Evolutionary conservation across 768 basidiomycete species (phyloP).

Genomic region (Leccinum arenicola): DNA sequence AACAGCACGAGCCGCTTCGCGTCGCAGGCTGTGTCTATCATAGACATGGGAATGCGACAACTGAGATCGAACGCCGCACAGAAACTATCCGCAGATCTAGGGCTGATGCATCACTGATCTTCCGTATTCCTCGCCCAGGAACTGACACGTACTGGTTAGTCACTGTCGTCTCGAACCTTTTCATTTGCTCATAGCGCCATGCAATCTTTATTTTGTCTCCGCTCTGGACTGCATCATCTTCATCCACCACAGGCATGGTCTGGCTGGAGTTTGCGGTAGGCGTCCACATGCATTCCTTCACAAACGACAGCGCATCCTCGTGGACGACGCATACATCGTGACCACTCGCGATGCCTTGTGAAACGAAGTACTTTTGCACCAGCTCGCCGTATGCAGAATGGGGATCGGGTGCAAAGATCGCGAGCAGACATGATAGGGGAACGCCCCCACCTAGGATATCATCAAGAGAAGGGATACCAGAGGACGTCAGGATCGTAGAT

Average conservation of each 20-base stretch:
- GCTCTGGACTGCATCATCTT: slow-evolving; percentile 33
- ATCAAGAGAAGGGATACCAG: slow-evolving; percentile 90
- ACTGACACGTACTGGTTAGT: slow-evolving; percentile 45
- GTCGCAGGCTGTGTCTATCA: slow-evolving; percentile 43
- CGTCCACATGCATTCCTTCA: slow-evolving; percentile 81
- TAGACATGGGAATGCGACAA: slow-evolving; percentile 49
- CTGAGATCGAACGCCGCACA: slow-evolving; percentile 76
- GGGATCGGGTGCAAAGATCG: slow-evolving; percentile 77
- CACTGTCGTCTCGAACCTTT: slow-evolving; percentile 86
- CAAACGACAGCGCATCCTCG: slow-evolving; percentile 53
- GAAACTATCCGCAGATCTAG: slow-evolving; percentile 56
- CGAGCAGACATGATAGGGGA: slow-evolving; percentile 73
- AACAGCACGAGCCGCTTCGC: slow-evolving; percentile 39
- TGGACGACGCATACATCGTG: slow-evolving; percentile 72
- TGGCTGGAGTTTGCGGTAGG: slow-evolving; percentile 29
- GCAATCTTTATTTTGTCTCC: slow-evolving; percentile 86
- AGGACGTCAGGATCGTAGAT: slow-evolving; percentile 64
- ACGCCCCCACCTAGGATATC: slow-evolving; percentile 93
- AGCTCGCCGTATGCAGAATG: slow-evolving; percentile 86
- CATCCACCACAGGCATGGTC: slow-evolving; percentile 27
- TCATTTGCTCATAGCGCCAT: slow-evolving; percentile 95
- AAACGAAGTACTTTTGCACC: slow-evolving; percentile 82
- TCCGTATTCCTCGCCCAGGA: slow-evolving; percentile 7
- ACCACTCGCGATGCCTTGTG: slow-evolving; percentile 76
- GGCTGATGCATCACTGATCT: slow-evolving; percentile 11